phyloP scores from a whole-genome alignment of 179 eudicot species.

The Corrigiola litoralis region DNA sequence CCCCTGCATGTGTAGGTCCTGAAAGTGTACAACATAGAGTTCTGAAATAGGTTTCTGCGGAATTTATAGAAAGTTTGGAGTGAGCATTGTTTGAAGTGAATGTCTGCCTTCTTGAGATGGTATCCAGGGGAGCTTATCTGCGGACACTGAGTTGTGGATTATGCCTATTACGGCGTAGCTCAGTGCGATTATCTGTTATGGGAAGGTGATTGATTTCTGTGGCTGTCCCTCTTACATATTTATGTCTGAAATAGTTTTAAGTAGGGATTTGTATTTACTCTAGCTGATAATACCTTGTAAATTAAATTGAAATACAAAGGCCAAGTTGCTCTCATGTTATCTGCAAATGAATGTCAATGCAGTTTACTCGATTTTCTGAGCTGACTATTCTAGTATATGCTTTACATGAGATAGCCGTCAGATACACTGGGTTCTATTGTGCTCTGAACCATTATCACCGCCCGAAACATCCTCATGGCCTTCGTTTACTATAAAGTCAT shows the following conservation, averaged over 20 bases:
- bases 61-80: background rate
- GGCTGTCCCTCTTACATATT: background rate
- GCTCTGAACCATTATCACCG: too few species aligned
- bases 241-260: background rate
- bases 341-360: too few species aligned
- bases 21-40: slow-evolving; percentile 16
- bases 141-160: background rate
- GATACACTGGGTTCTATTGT: too few species aligned
- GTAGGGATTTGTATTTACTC: background rate
- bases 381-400: too few species aligned
- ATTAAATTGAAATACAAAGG: slow-evolving; percentile 17
- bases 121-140: background rate
- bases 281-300: slow-evolving; percentile 16
- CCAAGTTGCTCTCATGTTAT: slow-evolving; percentile 6
- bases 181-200: background rate
- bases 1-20: slow-evolving; percentile 95
- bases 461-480: too few species aligned
- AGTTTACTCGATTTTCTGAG: too few species aligned
- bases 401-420: too few species aligned
- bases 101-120: background rate
- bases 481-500: too few species aligned
- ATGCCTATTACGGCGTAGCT: background rate
- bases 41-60: background rate
- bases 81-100: background rate
- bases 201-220: background rate